phyloP scores from a whole-genome alignment of 495 filamentous ascomycete genomes.

The Coniosporium apollinis region DNA sequence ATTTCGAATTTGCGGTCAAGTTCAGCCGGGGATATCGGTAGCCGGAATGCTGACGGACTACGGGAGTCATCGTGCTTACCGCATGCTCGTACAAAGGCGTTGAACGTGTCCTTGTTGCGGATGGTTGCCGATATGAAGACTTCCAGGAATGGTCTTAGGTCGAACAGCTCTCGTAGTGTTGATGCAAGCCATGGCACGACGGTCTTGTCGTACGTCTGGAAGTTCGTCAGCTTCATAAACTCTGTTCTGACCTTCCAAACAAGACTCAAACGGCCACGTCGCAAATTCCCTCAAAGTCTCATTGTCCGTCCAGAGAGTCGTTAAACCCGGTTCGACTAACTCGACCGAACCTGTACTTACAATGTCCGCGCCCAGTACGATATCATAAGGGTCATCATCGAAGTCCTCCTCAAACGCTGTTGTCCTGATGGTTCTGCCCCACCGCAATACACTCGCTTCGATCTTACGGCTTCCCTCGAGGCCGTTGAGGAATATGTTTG shows the following conservation, averaged over 20 bases:
- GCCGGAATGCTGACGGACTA: too few species aligned
- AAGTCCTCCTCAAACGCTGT: slow-evolving; percentile 8
- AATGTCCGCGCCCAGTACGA: slow-evolving; percentile 24
- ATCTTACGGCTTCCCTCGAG: slow-evolving; percentile 30
- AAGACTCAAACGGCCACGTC: background rate
- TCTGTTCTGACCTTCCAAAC: background rate
- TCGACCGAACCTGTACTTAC: too few species aligned
- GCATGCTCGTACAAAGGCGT: slow-evolving; percentile 37
- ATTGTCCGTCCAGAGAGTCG: background rate
- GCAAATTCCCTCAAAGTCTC: background rate
- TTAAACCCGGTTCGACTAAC: too few species aligned
- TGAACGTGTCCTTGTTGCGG: slow-evolving; percentile 46
- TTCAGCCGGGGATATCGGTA: too few species aligned
- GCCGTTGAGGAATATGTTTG: slow-evolving; percentile 51
- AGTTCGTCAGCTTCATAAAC: too few species aligned
- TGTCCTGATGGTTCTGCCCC: slow-evolving; percentile 42
- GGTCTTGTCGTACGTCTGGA: slow-evolving; percentile 47
- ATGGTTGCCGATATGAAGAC: slow-evolving; percentile 45
- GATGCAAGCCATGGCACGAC: slow-evolving; percentile 39
- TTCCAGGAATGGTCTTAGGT: slow-evolving; percentile 27
- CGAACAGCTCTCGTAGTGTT: slow-evolving; percentile 38
- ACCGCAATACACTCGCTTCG: slow-evolving; percentile 35
- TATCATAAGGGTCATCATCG: slow-evolving; percentile 14
- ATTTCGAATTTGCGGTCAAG: too few species aligned
- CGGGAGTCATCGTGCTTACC: too few species aligned